Conservation (phyloP, 306 rosid genomes). For the Acmispon strigosus region DNA sequence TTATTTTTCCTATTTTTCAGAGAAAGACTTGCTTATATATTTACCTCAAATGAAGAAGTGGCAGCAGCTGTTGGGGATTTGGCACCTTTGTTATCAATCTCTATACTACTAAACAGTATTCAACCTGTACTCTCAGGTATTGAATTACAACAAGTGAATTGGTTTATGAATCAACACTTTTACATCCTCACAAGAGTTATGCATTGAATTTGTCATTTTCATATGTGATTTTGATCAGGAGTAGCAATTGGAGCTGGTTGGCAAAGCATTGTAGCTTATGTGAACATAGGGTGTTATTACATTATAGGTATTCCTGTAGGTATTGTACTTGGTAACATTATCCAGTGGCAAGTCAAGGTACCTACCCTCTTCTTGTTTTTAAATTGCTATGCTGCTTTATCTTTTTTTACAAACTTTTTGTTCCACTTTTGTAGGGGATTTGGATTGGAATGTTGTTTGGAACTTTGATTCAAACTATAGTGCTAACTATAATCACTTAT, state of each 20-base stretch:
- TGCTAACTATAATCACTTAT: constrained; percentile 26
- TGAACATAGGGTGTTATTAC: constrained; percentile 42
- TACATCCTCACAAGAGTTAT: too few species aligned
- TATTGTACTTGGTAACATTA: constrained; percentile 19
- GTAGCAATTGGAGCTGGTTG: constrained; percentile 53
- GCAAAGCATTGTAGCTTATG: constrained; percentile 39
- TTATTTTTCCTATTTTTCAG: constrained; percentile 37
- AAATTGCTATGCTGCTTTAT: neutral
- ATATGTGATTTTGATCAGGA: constrained; percentile 17
- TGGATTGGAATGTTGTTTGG: constrained; percentile 71
- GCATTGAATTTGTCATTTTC: too few species aligned
- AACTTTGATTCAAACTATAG: constrained; percentile 45
- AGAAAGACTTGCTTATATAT: constrained; percentile 35
- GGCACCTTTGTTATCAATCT: constrained; percentile 36
- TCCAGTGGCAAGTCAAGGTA: constrained; percentile 36
- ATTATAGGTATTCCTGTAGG: constrained; percentile 41
- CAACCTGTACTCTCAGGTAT: constrained; percentile 49
- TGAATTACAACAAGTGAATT: too few species aligned
- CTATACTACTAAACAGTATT: constrained; percentile 46
- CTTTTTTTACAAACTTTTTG: neutral
- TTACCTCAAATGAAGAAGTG: constrained; percentile 31
- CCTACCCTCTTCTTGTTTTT: too few species aligned
- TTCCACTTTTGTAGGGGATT: constrained; percentile 32
- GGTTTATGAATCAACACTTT: too few species aligned
- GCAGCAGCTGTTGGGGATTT: constrained; percentile 35